Evolutionary conservation across 2,329 filamentous ascomycete genomes (phyloP).

Genomic region (Fusarium continuum): DNA sequence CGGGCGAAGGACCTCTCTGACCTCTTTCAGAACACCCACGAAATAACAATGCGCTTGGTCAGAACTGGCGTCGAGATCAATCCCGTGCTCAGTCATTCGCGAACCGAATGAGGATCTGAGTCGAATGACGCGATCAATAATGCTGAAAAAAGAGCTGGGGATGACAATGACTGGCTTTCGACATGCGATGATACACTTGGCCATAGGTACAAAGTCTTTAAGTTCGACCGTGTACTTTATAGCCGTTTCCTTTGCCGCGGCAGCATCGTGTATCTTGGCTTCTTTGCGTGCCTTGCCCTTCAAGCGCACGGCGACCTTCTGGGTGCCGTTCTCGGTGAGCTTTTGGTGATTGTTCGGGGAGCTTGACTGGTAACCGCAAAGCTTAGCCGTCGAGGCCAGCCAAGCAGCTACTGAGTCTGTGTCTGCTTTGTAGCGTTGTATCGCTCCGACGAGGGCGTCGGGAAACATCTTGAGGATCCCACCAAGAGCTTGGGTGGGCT

Average conservation of each 20-base stretch:
- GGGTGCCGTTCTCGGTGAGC: too few relatives aligned
- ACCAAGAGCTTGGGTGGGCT: too few relatives aligned
- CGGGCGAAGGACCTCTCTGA: background rate
- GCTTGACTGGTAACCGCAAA: background rate
- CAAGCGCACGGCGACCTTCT: background rate
- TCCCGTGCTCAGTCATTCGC: background rate
- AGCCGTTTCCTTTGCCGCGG: background rate
- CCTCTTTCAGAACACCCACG: background rate
- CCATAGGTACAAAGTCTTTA: conserved; percentile 2
- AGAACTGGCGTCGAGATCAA: background rate
- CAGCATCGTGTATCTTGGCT: background rate
- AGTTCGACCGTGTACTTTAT: background rate
- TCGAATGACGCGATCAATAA: background rate
- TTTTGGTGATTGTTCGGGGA: fast-evolving
- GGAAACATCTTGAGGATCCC: background rate
- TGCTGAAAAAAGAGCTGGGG: background rate
- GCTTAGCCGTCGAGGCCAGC: background rate
- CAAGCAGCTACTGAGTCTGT: background rate
- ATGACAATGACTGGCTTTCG: background rate
- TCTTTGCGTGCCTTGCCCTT: background rate
- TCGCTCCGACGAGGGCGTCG: background rate
- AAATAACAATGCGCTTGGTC: background rate
- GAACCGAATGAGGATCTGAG: background rate
- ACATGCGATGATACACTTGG: background rate
- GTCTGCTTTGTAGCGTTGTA: background rate